Evolutionary conservation across 179 eudicot species (phyloP).

Genomic region (Corrigiola litoralis): DNA sequence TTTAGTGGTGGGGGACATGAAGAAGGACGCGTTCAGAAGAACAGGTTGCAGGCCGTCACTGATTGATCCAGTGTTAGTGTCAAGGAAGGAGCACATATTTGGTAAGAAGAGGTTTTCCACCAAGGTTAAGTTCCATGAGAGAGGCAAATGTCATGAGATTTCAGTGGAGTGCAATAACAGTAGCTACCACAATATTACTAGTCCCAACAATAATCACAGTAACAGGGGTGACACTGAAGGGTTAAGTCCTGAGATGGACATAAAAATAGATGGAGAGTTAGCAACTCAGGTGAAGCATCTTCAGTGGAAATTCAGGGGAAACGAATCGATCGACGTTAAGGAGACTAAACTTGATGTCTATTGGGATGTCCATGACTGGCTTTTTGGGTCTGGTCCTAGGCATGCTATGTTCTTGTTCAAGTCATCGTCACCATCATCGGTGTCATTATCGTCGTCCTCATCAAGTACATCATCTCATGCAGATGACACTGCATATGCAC

Average conservation of each 20-base stretch:
- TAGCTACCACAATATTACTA: background rate
- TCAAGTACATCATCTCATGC: conserved; percentile 3
- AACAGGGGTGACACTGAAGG: conserved; percentile 18
- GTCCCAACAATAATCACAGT: background rate
- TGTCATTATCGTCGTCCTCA: conserved; percentile 5
- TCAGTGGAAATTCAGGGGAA: conserved; percentile 93
- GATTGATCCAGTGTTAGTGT: conserved; percentile 59
- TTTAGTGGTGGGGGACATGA: conserved; percentile 63
- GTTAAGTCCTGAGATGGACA: conserved; percentile 76
- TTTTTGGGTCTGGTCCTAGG: conserved; percentile 78
- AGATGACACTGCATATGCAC: background rate
- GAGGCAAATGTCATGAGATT: conserved; percentile 68
- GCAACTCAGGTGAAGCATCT: conserved; percentile 71
- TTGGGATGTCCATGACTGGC: conserved; percentile 98
- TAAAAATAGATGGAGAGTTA: conserved; percentile 65
- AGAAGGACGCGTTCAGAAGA: conserved; percentile 73
- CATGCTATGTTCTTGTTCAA: conserved; percentile 81
- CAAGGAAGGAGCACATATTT: conserved; percentile 74
- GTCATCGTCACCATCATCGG: conserved; percentile 31
- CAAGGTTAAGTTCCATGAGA: conserved; percentile 60
- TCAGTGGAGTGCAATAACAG: conserved; percentile 64
- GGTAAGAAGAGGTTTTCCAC: conserved; percentile 71
- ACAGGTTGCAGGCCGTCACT: conserved; percentile 81
- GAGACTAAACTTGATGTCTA: conserved; percentile 63
- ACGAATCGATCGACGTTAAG: conserved; percentile 46